Conservation (phyloP, 2,329 filamentous ascomycete genomes). For the Colletotrichum sp. region DNA sequence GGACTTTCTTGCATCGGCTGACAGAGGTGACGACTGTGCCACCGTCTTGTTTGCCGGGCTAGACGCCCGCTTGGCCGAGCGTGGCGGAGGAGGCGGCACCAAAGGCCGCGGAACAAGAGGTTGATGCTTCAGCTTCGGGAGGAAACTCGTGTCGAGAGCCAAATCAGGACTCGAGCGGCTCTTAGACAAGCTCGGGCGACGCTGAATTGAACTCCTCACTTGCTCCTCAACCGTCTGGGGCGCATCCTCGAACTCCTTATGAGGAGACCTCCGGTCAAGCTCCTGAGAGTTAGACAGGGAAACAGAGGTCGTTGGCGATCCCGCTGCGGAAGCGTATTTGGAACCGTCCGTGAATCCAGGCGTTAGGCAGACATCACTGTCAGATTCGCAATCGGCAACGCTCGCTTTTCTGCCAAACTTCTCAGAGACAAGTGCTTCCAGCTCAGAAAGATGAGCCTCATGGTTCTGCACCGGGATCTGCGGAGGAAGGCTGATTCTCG, state of each 20-base stretch:
- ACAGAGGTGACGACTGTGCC: slow-evolving; percentile 8
- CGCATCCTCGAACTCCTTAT: neutral
- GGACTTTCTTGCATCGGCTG: neutral
- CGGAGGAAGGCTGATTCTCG: slow-evolving; percentile 13
- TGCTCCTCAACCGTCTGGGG: neutral
- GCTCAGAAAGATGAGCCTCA: slow-evolving; percentile 6
- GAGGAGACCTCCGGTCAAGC: neutral
- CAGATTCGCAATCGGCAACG: slow-evolving; percentile 14
- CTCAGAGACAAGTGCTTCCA: slow-evolving; percentile 16
- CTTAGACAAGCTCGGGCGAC: slow-evolving; percentile 21
- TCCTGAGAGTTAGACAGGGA: neutral
- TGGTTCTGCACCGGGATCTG: slow-evolving; percentile 12
- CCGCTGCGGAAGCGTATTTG: neutral
- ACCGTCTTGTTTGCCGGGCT: slow-evolving; percentile 10
- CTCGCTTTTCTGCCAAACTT: slow-evolving; percentile 12
- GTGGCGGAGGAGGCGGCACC: slow-evolving; percentile 20
- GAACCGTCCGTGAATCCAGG: neutral
- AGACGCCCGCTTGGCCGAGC: slow-evolving; percentile 22
- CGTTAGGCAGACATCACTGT: slow-evolving; percentile 12
- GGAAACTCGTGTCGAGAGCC: slow-evolving; percentile 30
- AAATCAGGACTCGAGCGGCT: slow-evolving; percentile 28
- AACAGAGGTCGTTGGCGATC: neutral
- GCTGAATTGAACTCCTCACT: neutral
- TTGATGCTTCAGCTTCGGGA: slow-evolving; percentile 44
- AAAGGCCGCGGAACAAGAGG: slow-evolving; percentile 30